Evolutionary conservation across 2,329 filamentous ascomycete species (phyloP).

Genomic region (Botrytis medusae): DNA sequence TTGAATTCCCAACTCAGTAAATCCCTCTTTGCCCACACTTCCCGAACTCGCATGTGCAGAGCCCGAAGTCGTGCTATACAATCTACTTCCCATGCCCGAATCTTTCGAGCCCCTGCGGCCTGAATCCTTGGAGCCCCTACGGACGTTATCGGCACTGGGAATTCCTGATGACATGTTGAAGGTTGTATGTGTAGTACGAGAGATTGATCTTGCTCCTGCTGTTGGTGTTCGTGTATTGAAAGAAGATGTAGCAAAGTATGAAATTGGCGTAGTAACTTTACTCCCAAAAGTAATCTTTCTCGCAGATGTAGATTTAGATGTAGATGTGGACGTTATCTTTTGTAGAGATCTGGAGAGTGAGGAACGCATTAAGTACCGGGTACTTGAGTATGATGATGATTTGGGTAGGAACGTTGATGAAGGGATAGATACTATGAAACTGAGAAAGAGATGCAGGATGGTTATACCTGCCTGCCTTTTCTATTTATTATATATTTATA

Average conservation of each 20-base stretch:
- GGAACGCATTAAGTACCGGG: constrained; percentile 2
- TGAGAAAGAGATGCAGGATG: background rate
- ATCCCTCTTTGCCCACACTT: background rate
- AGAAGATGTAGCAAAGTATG: background rate
- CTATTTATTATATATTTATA: background rate
- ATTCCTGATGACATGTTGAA: background rate
- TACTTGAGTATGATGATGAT: background rate
- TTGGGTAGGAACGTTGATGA: background rate
- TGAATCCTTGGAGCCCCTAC: background rate
- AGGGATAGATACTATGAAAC: background rate
- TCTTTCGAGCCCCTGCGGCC: background rate
- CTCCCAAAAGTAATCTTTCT: background rate
- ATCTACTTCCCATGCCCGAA: background rate
- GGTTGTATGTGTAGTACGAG: background rate
- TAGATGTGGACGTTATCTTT: background rate
- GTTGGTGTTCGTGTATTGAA: background rate
- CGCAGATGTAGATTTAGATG: background rate
- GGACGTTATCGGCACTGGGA: background rate
- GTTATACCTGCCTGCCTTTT: background rate
- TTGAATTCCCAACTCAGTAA: constrained; percentile 45
- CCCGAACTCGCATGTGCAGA: background rate
- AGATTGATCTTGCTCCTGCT: background rate
- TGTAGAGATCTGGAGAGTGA: background rate
- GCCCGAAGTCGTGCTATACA: background rate
- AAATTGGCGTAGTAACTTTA: background rate